phyloP scores from a whole-genome alignment of 2,329 filamentous ascomycete species.

The Pestalotiopsis sp. region DNA sequence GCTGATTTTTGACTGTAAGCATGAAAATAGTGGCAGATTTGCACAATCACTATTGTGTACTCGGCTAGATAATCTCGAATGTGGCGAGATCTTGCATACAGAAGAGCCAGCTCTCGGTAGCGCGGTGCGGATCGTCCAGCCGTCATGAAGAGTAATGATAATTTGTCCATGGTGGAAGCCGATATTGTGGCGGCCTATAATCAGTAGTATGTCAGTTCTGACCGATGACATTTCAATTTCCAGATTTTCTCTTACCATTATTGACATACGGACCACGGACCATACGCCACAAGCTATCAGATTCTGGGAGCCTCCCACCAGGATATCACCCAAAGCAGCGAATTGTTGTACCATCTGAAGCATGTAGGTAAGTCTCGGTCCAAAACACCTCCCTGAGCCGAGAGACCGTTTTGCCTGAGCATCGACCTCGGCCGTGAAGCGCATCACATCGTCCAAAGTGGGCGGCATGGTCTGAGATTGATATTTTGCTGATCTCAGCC shows the following conservation, averaged over 20 bases:
- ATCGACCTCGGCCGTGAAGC: background rate
- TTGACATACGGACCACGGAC: background rate
- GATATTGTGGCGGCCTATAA: background rate
- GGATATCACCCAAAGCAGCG: background rate
- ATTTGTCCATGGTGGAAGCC: background rate
- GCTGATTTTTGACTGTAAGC: background rate
- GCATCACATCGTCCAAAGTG: background rate
- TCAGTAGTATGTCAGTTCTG: background rate
- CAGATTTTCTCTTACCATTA: background rate
- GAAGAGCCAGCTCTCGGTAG: background rate
- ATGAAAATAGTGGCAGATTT: background rate
- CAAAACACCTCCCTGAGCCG: background rate
- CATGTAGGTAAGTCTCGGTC: background rate
- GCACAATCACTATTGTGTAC: background rate
- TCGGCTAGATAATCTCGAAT: background rate
- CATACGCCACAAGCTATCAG: background rate
- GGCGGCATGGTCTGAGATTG: background rate
- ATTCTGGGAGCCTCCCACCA: background rate
- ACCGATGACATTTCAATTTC: too few relatives aligned
- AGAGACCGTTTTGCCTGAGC: background rate
- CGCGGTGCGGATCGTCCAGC: background rate
- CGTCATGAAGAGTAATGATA: background rate
- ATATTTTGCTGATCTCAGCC: background rate
- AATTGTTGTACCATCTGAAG: background rate
- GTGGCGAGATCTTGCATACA: background rate